A percentile compares a stretch with the other conserved stretches of the same genome.
phyloP scores from a whole-genome alignment of 305 asterid species.

The Fraxinus greggii region DNA sequence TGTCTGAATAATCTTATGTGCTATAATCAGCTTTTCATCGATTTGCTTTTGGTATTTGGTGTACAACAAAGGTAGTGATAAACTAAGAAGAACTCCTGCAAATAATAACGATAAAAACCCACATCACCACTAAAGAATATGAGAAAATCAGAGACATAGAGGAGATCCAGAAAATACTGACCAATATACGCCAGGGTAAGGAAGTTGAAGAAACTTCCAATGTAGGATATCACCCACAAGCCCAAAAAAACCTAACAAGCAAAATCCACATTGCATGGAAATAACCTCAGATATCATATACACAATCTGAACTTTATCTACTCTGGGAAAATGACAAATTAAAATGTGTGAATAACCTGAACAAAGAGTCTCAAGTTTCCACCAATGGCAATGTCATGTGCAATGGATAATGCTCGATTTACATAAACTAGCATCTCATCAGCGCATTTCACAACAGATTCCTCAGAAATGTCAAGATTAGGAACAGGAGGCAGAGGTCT shows the following conservation, averaged over 20 bases:
- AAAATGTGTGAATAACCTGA: conserved; percentile 43
- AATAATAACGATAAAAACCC: conserved; percentile 7
- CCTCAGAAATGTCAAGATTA: conserved; percentile 72
- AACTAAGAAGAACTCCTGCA: conserved; percentile 64
- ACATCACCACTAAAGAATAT: background rate
- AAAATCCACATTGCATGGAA: conserved; percentile 19
- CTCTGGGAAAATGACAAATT: conserved; percentile 10
- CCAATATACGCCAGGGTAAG: conserved; percentile 73
- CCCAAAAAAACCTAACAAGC: conserved; percentile 53
- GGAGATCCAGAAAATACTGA: conserved; percentile 30
- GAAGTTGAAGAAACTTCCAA: conserved; percentile 74
- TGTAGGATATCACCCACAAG: conserved; percentile 63
- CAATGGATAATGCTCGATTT: conserved; percentile 56
- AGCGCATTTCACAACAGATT: conserved; percentile 57
- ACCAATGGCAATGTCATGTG: conserved; percentile 70
- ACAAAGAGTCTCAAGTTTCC: conserved; percentile 61
- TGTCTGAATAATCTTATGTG: conserved; percentile 39
- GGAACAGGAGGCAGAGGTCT: conserved; percentile 94
- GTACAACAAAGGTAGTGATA: conserved; percentile 69
- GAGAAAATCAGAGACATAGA: background rate
- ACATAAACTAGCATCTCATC: conserved; percentile 63
- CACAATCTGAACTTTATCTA: conserved; percentile 9
- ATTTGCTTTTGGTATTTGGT: conserved; percentile 60
- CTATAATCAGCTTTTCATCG: conserved; percentile 54
- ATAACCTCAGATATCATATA: conserved; percentile 5